A percentile compares a stretch with the other conserved stretches of the same genome.
Conservation (phyloP, 73 alveolate species). For the Durusdinium trenchii region DNA sequence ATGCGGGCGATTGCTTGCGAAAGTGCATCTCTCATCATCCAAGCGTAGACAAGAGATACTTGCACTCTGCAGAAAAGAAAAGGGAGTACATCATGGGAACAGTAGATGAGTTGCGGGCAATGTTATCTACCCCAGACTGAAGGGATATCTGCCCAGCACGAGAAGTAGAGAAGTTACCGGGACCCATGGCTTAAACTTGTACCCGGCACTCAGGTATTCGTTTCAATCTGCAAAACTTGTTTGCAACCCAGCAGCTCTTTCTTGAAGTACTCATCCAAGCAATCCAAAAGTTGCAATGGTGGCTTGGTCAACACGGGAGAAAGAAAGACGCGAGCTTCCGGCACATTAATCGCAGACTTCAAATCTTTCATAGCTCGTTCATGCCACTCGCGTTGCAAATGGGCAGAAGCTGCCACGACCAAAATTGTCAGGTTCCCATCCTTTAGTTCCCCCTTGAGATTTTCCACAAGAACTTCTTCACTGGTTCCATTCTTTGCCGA, state of each 20-base stretch:
- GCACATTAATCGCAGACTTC: neutral
- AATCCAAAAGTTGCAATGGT: conserved; percentile 49
- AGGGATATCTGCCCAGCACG: neutral
- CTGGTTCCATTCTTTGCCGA: neutral
- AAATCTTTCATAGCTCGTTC: neutral
- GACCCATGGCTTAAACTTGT: neutral
- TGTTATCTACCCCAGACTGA: neutral
- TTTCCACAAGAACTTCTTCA: neutral
- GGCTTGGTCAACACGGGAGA: conserved; percentile 58
- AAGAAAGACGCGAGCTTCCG: conserved; percentile 27
- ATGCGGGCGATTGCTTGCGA: neutral
- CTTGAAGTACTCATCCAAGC: conserved; percentile 56
- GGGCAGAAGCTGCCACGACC: conserved; percentile 42
- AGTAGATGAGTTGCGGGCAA: neutral
- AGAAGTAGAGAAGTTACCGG: neutral
- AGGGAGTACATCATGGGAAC: neutral
- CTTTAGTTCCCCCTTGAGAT: conserved; percentile 36
- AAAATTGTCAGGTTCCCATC: conserved; percentile 32
- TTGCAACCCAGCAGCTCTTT: conserved; percentile 61
- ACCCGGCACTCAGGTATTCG: neutral
- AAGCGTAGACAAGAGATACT: too few relatives aligned
- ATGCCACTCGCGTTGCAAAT: conserved; percentile 26
- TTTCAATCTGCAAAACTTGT: neutral
- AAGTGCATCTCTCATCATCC: neutral
- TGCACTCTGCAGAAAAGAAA: neutral